Conservation (phyloP, 768 basidiomycete genomes). For the Tulasnella sp. region DNA sequence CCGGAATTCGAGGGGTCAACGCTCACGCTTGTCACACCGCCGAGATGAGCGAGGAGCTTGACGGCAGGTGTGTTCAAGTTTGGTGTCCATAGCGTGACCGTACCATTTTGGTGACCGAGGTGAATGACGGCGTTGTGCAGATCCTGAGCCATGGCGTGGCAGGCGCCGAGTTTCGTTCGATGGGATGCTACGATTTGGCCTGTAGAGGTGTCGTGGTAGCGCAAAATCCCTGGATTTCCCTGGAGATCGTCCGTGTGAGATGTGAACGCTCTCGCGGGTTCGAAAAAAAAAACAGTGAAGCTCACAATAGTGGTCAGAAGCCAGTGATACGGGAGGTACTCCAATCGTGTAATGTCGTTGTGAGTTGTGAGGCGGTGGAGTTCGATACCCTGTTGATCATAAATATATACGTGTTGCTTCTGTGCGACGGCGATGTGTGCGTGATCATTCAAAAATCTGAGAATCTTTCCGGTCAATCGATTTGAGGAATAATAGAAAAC, state of each 20-base stretch:
- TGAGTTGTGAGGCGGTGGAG: constrained; percentile 75
- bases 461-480: constrained; percentile 3
- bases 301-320: constrained; percentile 74
- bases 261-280: constrained; percentile 5
- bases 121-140: constrained; percentile 87
- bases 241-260: constrained; percentile 22
- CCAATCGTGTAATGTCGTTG: constrained; percentile 80
- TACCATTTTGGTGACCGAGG: constrained; percentile 90
- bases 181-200: constrained; percentile 79
- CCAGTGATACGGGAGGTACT: constrained; percentile 95
- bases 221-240: constrained; percentile 85
- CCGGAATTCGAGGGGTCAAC: constrained; percentile 70
- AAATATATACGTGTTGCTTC: constrained; percentile 91
- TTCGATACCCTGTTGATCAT: constrained; percentile 89
- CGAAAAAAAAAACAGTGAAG: constrained; percentile 8
- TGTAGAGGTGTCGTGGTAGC: constrained; percentile 96
- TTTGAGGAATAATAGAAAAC: background rate
- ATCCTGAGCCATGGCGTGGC: constrained; percentile 81
- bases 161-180: constrained; percentile 81
- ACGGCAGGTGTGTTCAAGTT: constrained; percentile 88
- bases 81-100: constrained; percentile 94
- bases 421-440: constrained; percentile 92
- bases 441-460: constrained; percentile 84
- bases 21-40: constrained; percentile 69
- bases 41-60: constrained; percentile 81